Evolutionary conservation across 306 rosid genomes (phyloP).

Genomic region (Cucumis sativus): DNA sequence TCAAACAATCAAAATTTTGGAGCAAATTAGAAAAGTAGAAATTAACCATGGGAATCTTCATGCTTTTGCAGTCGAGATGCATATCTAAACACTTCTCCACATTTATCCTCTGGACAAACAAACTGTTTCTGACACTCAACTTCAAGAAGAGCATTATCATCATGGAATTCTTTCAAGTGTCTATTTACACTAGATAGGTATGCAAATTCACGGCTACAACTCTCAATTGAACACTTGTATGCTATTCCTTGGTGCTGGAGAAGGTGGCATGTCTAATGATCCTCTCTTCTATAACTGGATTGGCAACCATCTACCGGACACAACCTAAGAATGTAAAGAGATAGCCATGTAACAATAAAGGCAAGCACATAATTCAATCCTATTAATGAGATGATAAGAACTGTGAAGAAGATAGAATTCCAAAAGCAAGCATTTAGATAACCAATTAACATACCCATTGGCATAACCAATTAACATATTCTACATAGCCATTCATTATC

Average conservation of each 20-base stretch:
- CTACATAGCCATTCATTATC: not conserved
- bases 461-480: not conserved
- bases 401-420: not conserved
- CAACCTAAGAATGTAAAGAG: not conserved
- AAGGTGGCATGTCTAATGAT: slow-evolving; percentile 71
- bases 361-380: not conserved
- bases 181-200: slow-evolving; percentile 40
- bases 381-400: not conserved
- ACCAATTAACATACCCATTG: not conserved
- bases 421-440: not conserved
- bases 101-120: slow-evolving; percentile 49
- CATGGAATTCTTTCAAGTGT: slow-evolving; percentile 47
- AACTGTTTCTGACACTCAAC: slow-evolving; percentile 25
- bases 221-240: slow-evolving; percentile 52
- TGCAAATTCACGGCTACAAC: slow-evolving; percentile 40
- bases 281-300: slow-evolving; percentile 73
- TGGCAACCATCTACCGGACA: slow-evolving; percentile 41
- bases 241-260: slow-evolving; percentile 51
- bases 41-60: slow-evolving; percentile 63
- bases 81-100: slow-evolving; percentile 56
- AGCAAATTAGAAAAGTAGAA: not conserved
- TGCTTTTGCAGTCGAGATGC: slow-evolving; percentile 51
- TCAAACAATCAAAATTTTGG: not conserved
- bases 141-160: slow-evolving; percentile 15
- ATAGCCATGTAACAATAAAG: not conserved